Conservation (phyloP, 2,329 filamentous ascomycete genomes). For the Pseudocercospora fuligena region DNA sequence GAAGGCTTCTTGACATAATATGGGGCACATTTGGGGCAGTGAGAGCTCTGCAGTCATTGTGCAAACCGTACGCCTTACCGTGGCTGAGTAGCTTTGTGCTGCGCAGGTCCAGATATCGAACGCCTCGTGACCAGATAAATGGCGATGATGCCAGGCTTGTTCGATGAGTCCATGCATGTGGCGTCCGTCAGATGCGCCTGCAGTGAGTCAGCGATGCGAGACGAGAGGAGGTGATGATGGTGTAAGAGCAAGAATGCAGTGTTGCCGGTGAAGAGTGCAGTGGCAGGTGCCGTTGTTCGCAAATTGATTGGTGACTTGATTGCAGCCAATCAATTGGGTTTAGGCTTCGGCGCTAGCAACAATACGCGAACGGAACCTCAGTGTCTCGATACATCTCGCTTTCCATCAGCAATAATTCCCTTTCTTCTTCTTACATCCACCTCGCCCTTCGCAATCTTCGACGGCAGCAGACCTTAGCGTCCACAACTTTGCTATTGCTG, state of each 20-base stretch:
- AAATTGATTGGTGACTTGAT: not conserved
- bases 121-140: not conserved
- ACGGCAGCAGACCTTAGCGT: not conserved
- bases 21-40: not conserved
- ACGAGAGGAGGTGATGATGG: not conserved
- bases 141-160: not conserved
- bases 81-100: slow-evolving; percentile 1
- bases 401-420: not conserved
- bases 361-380: not conserved
- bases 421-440: slow-evolving; percentile 5
- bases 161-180: not conserved
- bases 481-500: not conserved
- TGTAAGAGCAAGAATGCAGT: not conserved
- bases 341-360: not conserved
- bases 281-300: not conserved
- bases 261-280: too few relatives aligned
- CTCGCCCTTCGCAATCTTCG: not conserved
- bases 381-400: not conserved
- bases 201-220: not conserved
- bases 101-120: not conserved
- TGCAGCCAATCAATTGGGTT: not conserved
- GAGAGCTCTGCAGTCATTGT: not conserved
- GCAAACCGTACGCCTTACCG: not conserved
- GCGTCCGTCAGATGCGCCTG: not conserved
- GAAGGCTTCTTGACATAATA: not conserved